Percentiles rank a stretch among this genome's conserved stretches.
These are phyloP conservation scores for Pseudonitzschia multiseries DNA, from an alignment of 108 stramenopile species.

Conservation along the genomic window DNA sequence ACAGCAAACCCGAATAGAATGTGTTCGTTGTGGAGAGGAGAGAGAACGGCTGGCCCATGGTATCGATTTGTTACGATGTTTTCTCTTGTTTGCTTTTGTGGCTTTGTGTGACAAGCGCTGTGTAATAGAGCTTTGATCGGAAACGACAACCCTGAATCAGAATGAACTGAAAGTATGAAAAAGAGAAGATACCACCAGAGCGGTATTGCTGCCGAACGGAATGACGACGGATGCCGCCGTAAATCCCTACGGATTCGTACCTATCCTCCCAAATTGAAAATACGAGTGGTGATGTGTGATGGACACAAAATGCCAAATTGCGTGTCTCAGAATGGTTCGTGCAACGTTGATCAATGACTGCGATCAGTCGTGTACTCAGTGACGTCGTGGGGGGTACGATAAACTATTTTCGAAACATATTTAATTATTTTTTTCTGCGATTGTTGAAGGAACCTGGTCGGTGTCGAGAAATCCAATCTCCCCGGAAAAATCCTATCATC, in stretches of 20 bases:
- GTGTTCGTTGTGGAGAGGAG: conserved; percentile 51
- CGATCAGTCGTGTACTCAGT: conserved; percentile 11
- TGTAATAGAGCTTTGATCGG: not conserved
- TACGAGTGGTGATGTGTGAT: not conserved
- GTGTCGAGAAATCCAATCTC: not conserved
- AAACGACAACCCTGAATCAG: not conserved
- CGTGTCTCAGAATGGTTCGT: not conserved
- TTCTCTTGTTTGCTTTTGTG: not conserved
- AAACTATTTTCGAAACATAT: not conserved
- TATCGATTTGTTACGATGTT: not conserved
- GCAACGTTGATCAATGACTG: not conserved
- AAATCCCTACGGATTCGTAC: no score
- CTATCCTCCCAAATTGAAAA: not conserved
- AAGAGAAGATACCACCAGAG: not conserved
- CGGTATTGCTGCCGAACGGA: not conserved
- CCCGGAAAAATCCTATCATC: no score
- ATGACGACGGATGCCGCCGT: not conserved
- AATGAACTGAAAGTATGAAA: not conserved
- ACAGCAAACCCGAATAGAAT: conserved; percentile 74
- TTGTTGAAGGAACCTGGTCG: not conserved
- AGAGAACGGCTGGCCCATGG: conserved; percentile 38
- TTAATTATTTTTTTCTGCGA: not conserved
- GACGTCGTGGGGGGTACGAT: not conserved
- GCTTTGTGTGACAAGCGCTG: not conserved
- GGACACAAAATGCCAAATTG: not conserved